phyloP scores from a whole-genome alignment of 257 asterid genomes.

The Pogostemon cablin region DNA sequence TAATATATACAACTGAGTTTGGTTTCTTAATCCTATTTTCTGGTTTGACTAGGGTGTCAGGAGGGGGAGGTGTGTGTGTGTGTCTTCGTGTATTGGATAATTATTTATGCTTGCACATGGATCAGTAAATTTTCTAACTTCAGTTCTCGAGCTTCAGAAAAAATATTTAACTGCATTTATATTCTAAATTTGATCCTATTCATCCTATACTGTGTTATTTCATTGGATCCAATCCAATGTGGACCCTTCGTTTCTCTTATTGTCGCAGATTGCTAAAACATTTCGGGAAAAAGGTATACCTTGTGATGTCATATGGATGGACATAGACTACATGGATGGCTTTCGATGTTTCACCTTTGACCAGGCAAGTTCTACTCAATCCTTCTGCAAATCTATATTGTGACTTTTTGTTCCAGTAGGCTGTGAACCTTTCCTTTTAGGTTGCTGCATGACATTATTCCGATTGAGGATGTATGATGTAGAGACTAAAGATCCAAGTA shows the following conservation, averaged over 20 bases:
- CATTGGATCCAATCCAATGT: conserved; percentile 4
- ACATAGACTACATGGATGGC: conserved; percentile 97
- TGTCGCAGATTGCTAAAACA: conserved; percentile 75
- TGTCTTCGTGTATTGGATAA: not conserved
- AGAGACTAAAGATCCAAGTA: conserved; percentile 11
- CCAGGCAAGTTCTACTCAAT: conserved; percentile 52
- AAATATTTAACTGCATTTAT: not conserved
- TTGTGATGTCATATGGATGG: conserved; percentile 99
- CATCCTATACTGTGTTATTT: conserved; percentile 6
- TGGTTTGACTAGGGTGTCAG: too few relatives aligned
- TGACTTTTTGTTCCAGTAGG: not conserved
- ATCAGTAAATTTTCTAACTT: not conserved
- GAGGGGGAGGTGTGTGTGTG: not conserved
- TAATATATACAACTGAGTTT: not conserved
- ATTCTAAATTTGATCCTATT: not conserved
- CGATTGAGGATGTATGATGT: conserved; percentile 4
- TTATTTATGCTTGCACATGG: not conserved
- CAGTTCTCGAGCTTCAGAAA: not conserved
- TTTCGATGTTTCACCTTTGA: conserved; percentile 95
- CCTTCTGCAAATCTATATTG: conserved; percentile 10
- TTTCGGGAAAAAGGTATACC: conserved; percentile 90
- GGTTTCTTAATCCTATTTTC: not conserved
- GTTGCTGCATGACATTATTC: not conserved
- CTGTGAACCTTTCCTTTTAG: not conserved
- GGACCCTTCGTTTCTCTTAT: conserved; percentile 26